phyloP scores from a whole-genome alignment of 768 basidiomycete species.

The Suillus variegatus region DNA sequence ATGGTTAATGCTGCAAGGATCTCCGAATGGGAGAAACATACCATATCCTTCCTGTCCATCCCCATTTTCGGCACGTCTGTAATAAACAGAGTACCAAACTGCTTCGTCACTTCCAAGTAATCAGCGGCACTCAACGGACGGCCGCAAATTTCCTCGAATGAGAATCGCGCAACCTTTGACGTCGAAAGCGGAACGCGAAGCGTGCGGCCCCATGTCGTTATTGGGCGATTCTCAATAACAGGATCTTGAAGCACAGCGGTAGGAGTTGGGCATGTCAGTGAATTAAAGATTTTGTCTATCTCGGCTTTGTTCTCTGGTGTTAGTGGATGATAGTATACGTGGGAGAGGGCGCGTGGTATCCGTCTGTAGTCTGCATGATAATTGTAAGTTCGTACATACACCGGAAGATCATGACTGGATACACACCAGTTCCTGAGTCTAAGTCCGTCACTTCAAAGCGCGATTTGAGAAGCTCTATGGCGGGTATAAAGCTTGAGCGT shows the following conservation, averaged over 20 bases:
- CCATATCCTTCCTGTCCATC: constrained; percentile 83
- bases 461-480: constrained; percentile 90
- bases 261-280: constrained; percentile 56
- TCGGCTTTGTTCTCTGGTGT: constrained; percentile 63
- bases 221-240: constrained; percentile 57
- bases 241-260: constrained; percentile 43
- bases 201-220: constrained; percentile 91
- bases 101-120: constrained; percentile 90
- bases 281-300: constrained; percentile 81
- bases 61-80: constrained; percentile 88
- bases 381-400: constrained; percentile 5
- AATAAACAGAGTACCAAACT: constrained; percentile 87
- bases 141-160: constrained; percentile 85
- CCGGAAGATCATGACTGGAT: not conserved
- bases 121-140: constrained; percentile 92
- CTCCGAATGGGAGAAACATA: constrained; percentile 29
- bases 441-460: constrained; percentile 89
- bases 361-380: constrained; percentile 81
- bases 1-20: constrained; percentile 6
- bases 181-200: constrained; percentile 80
- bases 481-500: constrained; percentile 89
- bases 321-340: constrained; percentile 90
- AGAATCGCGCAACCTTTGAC: constrained; percentile 79
- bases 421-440: constrained; percentile 89
- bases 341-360: constrained; percentile 87